These are phyloP conservation scores for Neurospora sp. DNA, from an alignment of 495 filamentous ascomycete species.

Conservation along the genomic window DNA sequence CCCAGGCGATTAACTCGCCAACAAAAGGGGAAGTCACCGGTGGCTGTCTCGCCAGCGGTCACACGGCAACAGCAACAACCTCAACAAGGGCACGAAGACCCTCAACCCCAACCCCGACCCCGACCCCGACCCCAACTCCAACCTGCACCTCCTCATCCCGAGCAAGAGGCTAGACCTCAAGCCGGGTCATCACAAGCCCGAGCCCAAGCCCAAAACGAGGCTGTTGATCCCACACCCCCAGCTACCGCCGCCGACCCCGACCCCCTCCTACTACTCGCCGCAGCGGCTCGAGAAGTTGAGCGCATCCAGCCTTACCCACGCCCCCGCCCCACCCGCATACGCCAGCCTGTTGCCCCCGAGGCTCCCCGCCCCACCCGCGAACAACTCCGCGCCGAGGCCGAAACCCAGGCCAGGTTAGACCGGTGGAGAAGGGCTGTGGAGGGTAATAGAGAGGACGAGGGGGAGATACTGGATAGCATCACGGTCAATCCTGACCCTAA, in stretches of 20 bases:
- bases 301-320: neutral
- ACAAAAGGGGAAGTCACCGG: neutral
- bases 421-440: neutral
- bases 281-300: neutral
- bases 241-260: neutral
- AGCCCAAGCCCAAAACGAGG: neutral
- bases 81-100: neutral
- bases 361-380: neutral
- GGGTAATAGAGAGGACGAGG: neutral
- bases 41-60: neutral
- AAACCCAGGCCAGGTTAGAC: neutral
- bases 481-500: neutral
- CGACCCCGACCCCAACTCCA: neutral
- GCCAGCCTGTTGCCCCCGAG: neutral
- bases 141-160: neutral
- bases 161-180: neutral
- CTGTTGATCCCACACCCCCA: neutral
- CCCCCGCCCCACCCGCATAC: neutral
- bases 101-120: neutral
- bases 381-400: neutral
- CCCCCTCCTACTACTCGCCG: neutral
- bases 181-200: neutral
- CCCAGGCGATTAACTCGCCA: neutral
- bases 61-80: neutral
- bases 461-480: neutral